A percentile compares a stretch with the other conserved stretches of the same genome.
Evolutionary conservation across 139 green algal species (phyloP).

Genomic region (Chlorella vulgaris): DNA sequence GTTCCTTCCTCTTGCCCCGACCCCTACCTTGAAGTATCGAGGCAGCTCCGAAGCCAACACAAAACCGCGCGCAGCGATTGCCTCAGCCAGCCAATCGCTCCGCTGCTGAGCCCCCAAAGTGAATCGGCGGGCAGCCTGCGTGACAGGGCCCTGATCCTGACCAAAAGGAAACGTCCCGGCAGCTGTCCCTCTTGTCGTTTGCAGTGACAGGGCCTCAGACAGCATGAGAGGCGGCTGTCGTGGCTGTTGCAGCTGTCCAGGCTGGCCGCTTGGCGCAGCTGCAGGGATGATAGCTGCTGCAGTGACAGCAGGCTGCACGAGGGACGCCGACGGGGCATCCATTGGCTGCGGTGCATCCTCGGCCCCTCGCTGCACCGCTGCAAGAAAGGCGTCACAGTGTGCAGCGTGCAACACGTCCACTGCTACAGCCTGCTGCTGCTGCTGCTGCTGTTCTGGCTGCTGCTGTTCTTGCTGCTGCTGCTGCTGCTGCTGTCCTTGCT

Average conservation of each 20-base stretch:
- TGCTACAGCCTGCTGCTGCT: not conserved
- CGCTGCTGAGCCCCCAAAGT: not conserved
- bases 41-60: slow-evolving; percentile 29
- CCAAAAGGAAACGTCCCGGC: too few relatives aligned
- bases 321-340: not conserved
- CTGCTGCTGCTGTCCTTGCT: too few relatives aligned
- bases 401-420: not conserved
- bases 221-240: not conserved
- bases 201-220: not conserved
- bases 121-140: not conserved
- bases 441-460: not conserved
- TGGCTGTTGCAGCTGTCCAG: not conserved
- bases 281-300: not conserved
- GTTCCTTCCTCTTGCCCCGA: too few relatives aligned
- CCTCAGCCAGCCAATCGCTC: slow-evolving; percentile 12
- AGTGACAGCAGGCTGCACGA: too few relatives aligned
- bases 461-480: slow-evolving; percentile 2
- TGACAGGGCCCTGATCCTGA: not conserved
- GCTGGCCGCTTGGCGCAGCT: not conserved
- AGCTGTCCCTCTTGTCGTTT: too few relatives aligned
- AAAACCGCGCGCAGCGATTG: slow-evolving; percentile 1
- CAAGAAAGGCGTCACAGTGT: too few relatives aligned
- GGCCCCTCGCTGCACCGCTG: too few relatives aligned
- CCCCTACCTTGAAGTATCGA: slow-evolving; percentile 24
- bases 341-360: not conserved